phyloP scores from a whole-genome alignment of 2,329 filamentous ascomycete genomes.

The Alternaria sp. region DNA sequence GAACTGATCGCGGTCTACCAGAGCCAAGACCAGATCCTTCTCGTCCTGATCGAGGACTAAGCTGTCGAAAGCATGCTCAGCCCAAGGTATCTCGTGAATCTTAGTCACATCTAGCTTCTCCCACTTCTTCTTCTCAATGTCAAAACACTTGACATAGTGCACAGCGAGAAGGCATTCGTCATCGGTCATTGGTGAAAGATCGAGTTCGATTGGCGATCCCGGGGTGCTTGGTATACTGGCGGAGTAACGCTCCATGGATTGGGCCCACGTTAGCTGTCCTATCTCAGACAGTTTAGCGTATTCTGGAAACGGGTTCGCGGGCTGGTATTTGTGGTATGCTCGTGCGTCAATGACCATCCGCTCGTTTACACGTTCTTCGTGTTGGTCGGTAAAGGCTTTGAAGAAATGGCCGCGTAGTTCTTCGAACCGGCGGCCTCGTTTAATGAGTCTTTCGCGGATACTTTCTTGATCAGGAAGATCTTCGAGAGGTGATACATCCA shows the following conservation, averaged over 20 bases:
- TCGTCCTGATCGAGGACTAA: slow-evolving; percentile 57
- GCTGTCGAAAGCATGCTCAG: slow-evolving; percentile 54
- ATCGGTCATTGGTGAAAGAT: slow-evolving; percentile 19
- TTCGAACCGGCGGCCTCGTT: slow-evolving; percentile 54
- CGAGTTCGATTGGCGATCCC: slow-evolving; percentile 3
- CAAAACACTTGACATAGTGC: slow-evolving; percentile 16
- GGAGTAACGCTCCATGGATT: slow-evolving; percentile 22
- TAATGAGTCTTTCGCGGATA: slow-evolving; percentile 49
- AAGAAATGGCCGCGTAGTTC: slow-evolving; percentile 55
- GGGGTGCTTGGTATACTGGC: background rate
- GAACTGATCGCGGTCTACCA: slow-evolving; percentile 53
- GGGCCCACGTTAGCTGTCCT: slow-evolving; percentile 18
- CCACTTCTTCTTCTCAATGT: slow-evolving; percentile 29
- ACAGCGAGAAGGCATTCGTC: slow-evolving; percentile 19
- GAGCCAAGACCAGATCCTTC: slow-evolving; percentile 57
- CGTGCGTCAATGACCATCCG: slow-evolving; percentile 13
- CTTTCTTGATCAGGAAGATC: slow-evolving; percentile 46
- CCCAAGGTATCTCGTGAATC: slow-evolving; percentile 55
- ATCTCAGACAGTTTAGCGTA: slow-evolving; percentile 15
- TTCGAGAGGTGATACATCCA: slow-evolving; percentile 50
- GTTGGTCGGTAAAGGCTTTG: background rate
- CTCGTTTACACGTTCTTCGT: background rate
- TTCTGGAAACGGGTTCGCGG: background rate
- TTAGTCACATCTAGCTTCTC: slow-evolving; percentile 17
- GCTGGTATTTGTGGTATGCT: slow-evolving; percentile 16